phyloP scores from a whole-genome alignment of 352 stramenopile genomes.

The Phytophthora vignae region DNA sequence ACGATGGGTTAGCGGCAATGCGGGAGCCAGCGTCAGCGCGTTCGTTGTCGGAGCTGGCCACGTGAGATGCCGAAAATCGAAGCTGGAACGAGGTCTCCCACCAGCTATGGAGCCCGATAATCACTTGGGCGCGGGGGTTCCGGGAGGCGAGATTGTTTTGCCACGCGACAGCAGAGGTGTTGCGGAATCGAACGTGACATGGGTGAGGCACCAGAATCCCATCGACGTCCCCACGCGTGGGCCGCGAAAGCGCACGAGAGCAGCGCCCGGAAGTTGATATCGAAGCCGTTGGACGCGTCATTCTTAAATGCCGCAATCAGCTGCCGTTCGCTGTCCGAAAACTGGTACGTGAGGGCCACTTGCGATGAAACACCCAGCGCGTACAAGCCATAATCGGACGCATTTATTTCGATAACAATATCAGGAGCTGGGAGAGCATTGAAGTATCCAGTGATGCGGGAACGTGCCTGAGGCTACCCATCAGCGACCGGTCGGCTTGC shows the following conservation, averaged over 20 bases:
- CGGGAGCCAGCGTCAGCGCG: no score
- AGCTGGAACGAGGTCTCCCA: no score
- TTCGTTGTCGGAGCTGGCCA: no score
- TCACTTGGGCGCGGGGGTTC: no score
- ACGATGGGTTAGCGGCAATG: no score
- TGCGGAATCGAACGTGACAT: not conserved
- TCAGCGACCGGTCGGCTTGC: no score
- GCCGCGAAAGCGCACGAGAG: not conserved
- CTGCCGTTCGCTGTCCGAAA: not conserved
- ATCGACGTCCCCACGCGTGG: no score
- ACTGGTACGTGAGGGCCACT: not conserved
- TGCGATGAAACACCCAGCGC: slow-evolving; percentile 1
- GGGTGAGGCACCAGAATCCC: not conserved
- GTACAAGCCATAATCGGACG: slow-evolving; percentile 22
- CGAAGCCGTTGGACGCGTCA: slow-evolving; percentile 4
- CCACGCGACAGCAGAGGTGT: not conserved
- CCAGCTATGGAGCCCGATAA: no score
- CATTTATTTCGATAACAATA: slow-evolving; percentile 17
- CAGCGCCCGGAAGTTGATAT: slow-evolving; percentile 32
- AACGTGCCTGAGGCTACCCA: no score
- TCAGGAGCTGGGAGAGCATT: slow-evolving; percentile 11
- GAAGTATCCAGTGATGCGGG: slow-evolving; percentile 25
- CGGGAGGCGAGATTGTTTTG: no score
- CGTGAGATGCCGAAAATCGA: no score
- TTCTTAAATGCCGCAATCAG: slow-evolving; percentile 7